phyloP scores from a whole-genome alignment of 192 early-diverging fungal genomes.

The Backusella westeae region DNA sequence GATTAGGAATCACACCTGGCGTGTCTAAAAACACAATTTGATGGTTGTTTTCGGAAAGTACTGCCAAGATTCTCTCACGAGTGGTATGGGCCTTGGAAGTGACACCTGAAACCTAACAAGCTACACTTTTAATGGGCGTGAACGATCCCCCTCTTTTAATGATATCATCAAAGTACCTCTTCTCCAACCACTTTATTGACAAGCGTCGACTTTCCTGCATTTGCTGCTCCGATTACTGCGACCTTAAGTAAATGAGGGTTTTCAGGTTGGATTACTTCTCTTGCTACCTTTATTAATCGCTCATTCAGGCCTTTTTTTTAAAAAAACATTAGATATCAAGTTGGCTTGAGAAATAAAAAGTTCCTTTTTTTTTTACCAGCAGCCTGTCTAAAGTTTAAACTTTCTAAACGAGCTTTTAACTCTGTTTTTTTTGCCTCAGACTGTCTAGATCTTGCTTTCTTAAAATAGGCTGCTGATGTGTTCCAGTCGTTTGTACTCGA shows the following conservation, averaged over 20 bases:
- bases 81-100: slow-evolving; percentile 74
- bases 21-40: slow-evolving; percentile 68
- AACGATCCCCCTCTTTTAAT: neutral
- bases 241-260: slow-evolving; percentile 60
- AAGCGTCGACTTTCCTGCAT: slow-evolving; percentile 78
- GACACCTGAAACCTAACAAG: slow-evolving; percentile 57
- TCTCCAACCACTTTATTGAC: slow-evolving; percentile 63
- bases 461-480: neutral
- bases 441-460: neutral
- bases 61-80: slow-evolving; percentile 59
- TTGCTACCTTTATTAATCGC: slow-evolving; percentile 36
- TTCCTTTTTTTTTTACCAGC: slow-evolving; percentile 7
- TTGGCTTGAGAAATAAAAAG: neutral
- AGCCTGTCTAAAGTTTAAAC: slow-evolving; percentile 1
- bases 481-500: neutral
- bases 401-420: neutral
- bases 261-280: slow-evolving; percentile 54
- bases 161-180: slow-evolving; percentile 17
- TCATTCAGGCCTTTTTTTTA: slow-evolving; percentile 21
- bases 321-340: neutral
- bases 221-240: slow-evolving; percentile 66
- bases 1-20: slow-evolving; percentile 52
- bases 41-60: slow-evolving; percentile 51
- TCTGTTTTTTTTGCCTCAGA: neutral
- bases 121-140: neutral